A percentile compares a stretch with the other conserved stretches of the same genome.
These are phyloP conservation scores for Blyttiomyces sp. DNA, from an alignment of 371 early-diverging fungal species.

Conservation along the genomic window DNA sequence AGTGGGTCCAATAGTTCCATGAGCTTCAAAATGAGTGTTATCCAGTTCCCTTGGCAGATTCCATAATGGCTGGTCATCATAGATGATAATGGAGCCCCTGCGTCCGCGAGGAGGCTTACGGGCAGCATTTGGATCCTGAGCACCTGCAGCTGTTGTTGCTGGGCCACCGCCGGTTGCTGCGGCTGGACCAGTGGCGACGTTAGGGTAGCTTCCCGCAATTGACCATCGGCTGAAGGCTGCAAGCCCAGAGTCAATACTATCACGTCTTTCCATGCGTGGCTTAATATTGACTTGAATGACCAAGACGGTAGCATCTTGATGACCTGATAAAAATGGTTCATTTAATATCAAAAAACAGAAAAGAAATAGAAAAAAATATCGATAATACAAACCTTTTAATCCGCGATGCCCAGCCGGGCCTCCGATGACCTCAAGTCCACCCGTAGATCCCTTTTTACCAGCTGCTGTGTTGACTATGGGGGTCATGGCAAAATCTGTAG, in stretches of 20 bases:
- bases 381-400: background rate
- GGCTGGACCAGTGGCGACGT: constrained; percentile 14
- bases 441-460: background rate
- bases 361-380: background rate
- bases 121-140: constrained; percentile 5
- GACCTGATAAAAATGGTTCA: background rate
- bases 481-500: constrained; percentile 53
- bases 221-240: constrained; percentile 16
- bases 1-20: too few species aligned
- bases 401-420: background rate
- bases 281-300: constrained; percentile 35
- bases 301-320: constrained; percentile 30
- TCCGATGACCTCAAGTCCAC: background rate
- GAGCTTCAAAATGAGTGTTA: too few species aligned
- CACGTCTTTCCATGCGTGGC: constrained; percentile 24
- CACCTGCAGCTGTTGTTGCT: background rate
- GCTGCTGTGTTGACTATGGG: constrained; percentile 16
- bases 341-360: background rate
- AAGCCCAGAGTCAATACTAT: constrained; percentile 3
- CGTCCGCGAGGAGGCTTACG: constrained; percentile 40
- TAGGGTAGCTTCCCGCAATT: too few species aligned
- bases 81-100: constrained; percentile 59
- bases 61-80: constrained; percentile 53
- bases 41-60: constrained; percentile 19
- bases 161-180: background rate